phyloP scores from a whole-genome alignment of 108 stramenopile genomes.

The Seminavis robusta region DNA sequence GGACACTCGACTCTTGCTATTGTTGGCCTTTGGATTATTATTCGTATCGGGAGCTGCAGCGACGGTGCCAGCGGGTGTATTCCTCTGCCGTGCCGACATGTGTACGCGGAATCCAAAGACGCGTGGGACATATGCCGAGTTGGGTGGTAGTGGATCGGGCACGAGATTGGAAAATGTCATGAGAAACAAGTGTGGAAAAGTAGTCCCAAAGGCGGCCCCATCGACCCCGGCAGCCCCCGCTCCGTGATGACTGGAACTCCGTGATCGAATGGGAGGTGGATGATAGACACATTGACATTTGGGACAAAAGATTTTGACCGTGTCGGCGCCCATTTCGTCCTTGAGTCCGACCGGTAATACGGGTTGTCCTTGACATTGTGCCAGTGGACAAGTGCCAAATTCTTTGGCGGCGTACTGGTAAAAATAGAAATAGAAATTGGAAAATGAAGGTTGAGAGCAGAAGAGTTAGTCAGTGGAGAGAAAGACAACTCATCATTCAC shows the following conservation, averaged over 20 bases:
- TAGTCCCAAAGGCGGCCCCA: conserved; percentile 96
- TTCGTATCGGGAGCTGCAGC: too few species aligned
- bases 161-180: conserved; percentile 92
- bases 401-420: conserved; percentile 83
- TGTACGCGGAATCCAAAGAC: conserved; percentile 98
- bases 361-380: conserved; percentile 87
- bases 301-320: conserved; percentile 92
- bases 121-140: conserved; percentile 84
- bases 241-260: conserved; percentile 21
- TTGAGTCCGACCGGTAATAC: conserved; percentile 88
- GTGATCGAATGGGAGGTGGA: conserved; percentile 68
- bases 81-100: conserved; percentile 50
- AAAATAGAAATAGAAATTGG: conserved; percentile 3
- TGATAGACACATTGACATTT: conserved; percentile 90
- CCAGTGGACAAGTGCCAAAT: conserved; percentile 88
- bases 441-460: not conserved
- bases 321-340: conserved; percentile 82
- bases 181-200: conserved; percentile 97
- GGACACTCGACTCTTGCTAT: too few species aligned
- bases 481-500: not conserved
- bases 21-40: too few species aligned
- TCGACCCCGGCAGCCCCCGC: conserved; percentile 53
- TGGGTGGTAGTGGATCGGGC: conserved; percentile 70
- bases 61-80: too few species aligned
- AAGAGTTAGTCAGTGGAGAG: not conserved